Base-by-base conservation (phyloP, 2,329 filamentous ascomycete genomes). In the Chaetomium sp. region DNA sequence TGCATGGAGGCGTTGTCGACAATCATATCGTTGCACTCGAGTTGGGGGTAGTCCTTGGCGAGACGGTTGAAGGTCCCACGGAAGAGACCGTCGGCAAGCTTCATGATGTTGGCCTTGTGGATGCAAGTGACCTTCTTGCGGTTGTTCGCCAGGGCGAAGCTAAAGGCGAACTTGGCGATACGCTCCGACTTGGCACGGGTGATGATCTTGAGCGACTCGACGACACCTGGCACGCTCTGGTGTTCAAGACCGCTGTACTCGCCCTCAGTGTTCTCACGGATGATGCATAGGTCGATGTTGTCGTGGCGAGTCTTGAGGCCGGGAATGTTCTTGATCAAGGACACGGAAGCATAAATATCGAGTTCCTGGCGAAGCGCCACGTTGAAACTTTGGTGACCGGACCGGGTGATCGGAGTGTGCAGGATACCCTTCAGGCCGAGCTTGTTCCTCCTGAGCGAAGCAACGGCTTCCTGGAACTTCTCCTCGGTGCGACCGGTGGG, bases 31-130 rank as follows among this genome's bases (percentile, higher is more conserved):
- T 95, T 95, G 71, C 87, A 87, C 80, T 96, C 89, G 67, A 99
- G 82, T 61, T 89, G 95, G 58, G 94, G 92, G 79, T 94, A 99
- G 74, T 96, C 90, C 79, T 95, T 88, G 64, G 91, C 89, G 65
- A 94, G 86, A 69, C 86, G 82, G 80, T 95, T 90, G 82, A 97
- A 95, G 66, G 94, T 97, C 79, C 86, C 92, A 74, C 94, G 88
- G 89, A 99, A 99, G 56, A 99, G 88, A 76, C 94, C 94, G 68
- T 99, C 94, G 73, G 91, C 92, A 58, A 99, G 83, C 84, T 99
- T 99, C 94, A 99, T 99, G 80, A 99, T 99, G 83, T 99, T 99
- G 77, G 94, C 94, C 84, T 99, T 99, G 87, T 99, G 94, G 72
- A 99, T 97, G 80, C 92, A 96, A 65, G 94, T 97, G 56, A 99